Evolutionary conservation across 2,329 filamentous ascomycete species (phyloP), one percentile per base, ranked within the genome.

Genomic region (Aaosphaeria arxii): DNA sequence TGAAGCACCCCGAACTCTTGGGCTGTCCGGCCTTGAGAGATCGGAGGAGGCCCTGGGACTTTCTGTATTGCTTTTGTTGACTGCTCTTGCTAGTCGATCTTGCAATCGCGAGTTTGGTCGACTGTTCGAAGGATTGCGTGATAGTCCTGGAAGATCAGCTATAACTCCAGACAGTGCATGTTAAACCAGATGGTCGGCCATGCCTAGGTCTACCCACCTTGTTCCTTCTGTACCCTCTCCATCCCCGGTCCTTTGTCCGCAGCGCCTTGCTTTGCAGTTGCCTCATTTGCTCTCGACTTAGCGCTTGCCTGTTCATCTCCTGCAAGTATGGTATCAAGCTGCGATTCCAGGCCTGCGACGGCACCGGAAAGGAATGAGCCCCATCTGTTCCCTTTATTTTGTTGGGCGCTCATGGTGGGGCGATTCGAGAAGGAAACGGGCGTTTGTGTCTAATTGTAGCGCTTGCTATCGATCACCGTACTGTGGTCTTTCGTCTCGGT

Each of bases 291-390:
- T 49, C 71, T 73, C 47, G 66, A 67, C 51, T 68, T 72, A 44
- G 72, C 75, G 44, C 72, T 71, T 31, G 71, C 69, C 42, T 82
- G 81, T 40, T 86, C 84, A 47, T 89, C 85, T 57, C 96, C 91
- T 46, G 90, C 85, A 51, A 99, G 80, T 49, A 99, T 95, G 43
- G 83, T 91, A 70, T 99, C 94, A 50, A 99, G 81, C 40, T 89
- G 85, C 50, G 91, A 95, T 74, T 99, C 94, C 49, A 99, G 88
- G 51, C 91, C 91, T 46, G 91, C 91, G 51, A 97, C 90, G 54
- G 92, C 91, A 71, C 92, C 89, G 56, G 91, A 66, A 52, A 69
- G 56, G 44, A 61, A 44, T 11, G 53, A 56, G 43, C 58, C 58
- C 58, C 58, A 61, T 24, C 17, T 24, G 52, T 56, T 40, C 42